These are phyloP conservation scores for Gracilaria domingensis DNA, from an alignment of 23 red algal species.

Conservation along the genomic window DNA sequence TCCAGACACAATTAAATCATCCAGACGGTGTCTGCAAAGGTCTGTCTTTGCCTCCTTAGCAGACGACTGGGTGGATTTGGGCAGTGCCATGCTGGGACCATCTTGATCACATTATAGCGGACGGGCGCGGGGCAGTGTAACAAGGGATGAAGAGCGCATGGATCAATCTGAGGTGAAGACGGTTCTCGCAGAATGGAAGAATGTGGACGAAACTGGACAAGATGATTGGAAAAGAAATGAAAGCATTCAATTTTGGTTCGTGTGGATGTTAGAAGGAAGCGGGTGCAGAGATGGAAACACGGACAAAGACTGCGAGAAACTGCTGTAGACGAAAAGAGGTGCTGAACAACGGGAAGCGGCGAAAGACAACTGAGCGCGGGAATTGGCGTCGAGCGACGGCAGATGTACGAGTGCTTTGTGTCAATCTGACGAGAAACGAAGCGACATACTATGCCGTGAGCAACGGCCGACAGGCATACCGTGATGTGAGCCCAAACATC, in stretches of 20 bases:
- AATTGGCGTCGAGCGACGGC: no score
- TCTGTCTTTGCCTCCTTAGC: neutral
- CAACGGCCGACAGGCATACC: neutral
- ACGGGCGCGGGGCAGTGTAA: neutral
- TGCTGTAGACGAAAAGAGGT: neutral
- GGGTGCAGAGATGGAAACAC: neutral
- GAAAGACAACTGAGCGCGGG: neutral
- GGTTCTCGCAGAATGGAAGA: neutral
- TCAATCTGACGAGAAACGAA: no score
- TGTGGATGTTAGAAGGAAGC: neutral
- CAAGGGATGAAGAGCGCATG: neutral
- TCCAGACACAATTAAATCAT: constrained; percentile 8
- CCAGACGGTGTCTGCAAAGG: constrained; percentile 21
- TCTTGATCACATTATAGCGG: neutral
- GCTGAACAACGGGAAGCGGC: neutral
- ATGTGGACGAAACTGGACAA: neutral
- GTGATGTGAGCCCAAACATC: neutral
- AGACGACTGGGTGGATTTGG: neutral
- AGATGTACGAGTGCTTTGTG: no score
- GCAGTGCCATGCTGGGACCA: neutral
- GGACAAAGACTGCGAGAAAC: neutral
- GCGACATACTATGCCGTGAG: no score
- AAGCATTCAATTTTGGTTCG: constrained; percentile 15
- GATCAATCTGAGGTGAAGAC: neutral
- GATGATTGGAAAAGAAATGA: constrained; percentile 23